Base-by-base conservation (phyloP, 352 stramenopile species). In the Phytopythium vexans region DNA sequence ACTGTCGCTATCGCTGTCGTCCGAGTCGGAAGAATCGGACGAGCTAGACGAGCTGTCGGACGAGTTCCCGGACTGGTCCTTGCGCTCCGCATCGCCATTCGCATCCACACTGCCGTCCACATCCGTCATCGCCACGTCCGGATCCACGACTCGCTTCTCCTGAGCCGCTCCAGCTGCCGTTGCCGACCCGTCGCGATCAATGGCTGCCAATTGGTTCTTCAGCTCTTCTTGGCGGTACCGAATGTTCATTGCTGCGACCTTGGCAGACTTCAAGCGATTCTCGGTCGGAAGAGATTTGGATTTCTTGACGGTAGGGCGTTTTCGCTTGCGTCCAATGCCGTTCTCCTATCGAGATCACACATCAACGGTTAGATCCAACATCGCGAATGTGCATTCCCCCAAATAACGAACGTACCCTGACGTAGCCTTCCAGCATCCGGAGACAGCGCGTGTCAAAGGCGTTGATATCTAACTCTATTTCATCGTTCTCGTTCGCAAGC, bases 401-500 rank as follows among this genome's bases (percentile, higher is more conserved):
- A 5, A 52, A 12, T 9, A 33, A 1, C 8, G 2, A n/a, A 54
- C 80, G 64, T 81, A 95, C 86, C 66, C 81, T 72, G 67, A 95
- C 80, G 59, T 93, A 95, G 65, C 84, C 84, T 82, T 95, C 83
- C 42, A 95, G 78, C 83, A 94, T 94, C 40, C 86, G 73, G 55
- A 95, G 70, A 64, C 83, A 93, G 33, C 84, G 64, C 3, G 86
- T 94, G 51, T 94, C 83, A 58, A 95, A 93, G 52, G 82, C 80
- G 56, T 93, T 93, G 64, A 95, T 90, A 47, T 95, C 86, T 71
- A 95, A 82, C 68, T 95, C 86, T 52, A 95, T 77, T 80, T 94
- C 86, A 45, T 89, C 78, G 46, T 89, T 83, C 54, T 91, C 83
- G 49, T 94, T 90, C 8, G 81, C 81, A 36, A 94, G 64, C 33